Base-by-base conservation (phyloP, 208 protist species). In the Crithidia brevicula region DNA sequence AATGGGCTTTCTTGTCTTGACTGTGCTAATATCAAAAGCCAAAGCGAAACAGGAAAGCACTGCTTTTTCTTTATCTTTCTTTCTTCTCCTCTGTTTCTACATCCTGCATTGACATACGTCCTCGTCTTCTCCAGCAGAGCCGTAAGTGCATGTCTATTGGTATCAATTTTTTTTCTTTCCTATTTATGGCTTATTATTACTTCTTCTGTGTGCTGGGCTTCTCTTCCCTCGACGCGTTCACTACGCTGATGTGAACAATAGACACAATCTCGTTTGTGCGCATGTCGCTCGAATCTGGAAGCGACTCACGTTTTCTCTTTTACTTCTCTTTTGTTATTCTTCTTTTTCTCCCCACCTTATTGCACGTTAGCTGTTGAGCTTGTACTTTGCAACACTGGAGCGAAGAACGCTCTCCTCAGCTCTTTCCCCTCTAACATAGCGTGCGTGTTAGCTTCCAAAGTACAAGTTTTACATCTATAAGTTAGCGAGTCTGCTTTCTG, bases 11-110 rank as follows among this genome's bases (percentile, higher is more conserved):
- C 36, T 13, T 40, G 36, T 13, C 15, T 40, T 40, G 36, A 40
- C 36, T 40, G 36, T 40, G 36, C 36, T 40, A 40, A 40, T 40
- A 40, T 40, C 15, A 40, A 13, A 40, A 16, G 36, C 36, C 20
- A 50, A 50, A 50, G 45, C 22, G 45, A 27, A 50, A 9, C 10
- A n/a, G 22, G 45, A 9, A 50, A 9, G 7, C 27, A 9, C 18
- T 46, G 10, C 9, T 42, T 9, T 50, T 13, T 49, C 25, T 72
- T 67, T 42, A 56, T 53, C 61, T 64, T 60, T 65, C 27, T 65
- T 62, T 31, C n/a, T 4, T 47, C 30, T 9, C 20, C 34, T 31
- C 36, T 30, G 15, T 28, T 9, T 23, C 61, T 18, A 62, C 46
- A 30, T 51, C 42, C 42, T 53, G 38, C 42, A n/a, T n/a, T n/a